Evolutionary conservation across 1,139 yeast species (phyloP).

Genomic region (Kurtzmaniella quercitrusa): DNA sequence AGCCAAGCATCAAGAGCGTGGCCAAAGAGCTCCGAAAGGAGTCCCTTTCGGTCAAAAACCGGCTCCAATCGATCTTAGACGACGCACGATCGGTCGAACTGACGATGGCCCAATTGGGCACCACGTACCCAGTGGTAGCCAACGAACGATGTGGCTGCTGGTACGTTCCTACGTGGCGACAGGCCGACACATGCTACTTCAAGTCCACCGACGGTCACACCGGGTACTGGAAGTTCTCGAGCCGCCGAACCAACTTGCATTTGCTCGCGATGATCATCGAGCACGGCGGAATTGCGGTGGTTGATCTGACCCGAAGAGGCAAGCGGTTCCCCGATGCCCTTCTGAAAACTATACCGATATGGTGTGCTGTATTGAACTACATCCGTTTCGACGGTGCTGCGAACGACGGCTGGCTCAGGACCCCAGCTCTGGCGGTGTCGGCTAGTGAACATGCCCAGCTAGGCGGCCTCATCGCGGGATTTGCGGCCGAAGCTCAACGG

Average conservation of each 20-base stretch:
- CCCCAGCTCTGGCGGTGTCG: conserved; percentile 56
- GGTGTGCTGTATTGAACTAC: conserved; percentile 79
- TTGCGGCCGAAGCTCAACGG: conserved; percentile 42
- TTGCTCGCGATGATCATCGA: conserved; percentile 44
- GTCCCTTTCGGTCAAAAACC: conserved; percentile 52
- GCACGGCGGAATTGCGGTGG: conserved; percentile 51
- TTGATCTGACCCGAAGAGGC: conserved; percentile 84
- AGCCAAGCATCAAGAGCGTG: conserved; percentile 18
- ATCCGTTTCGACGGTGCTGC: conserved; percentile 28
- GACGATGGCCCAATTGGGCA: conserved; percentile 9
- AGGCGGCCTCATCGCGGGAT: conserved; percentile 39
- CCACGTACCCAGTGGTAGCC: conserved; percentile 47
- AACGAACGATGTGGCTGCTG: conserved; percentile 88
- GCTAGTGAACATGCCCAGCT: conserved; percentile 57
- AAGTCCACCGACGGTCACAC: conserved; percentile 91
- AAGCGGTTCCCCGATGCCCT: conserved; percentile 83
- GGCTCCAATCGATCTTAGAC: conserved; percentile 64
- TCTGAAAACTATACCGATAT: conserved; percentile 81
- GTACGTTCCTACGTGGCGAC: conserved; percentile 55
- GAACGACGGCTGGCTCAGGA: conserved; percentile 27
- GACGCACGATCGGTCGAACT: conserved; percentile 43
- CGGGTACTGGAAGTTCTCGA: conserved; percentile 72
- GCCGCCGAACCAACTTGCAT: conserved; percentile 70
- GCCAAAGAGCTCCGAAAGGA: conserved; percentile 45
- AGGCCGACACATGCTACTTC: conserved; percentile 58